Evolutionary conservation across 768 basidiomycete genomes (phyloP), one percentile per base, ranked within the genome.

Genomic region (Leccinum rimulosum): DNA sequence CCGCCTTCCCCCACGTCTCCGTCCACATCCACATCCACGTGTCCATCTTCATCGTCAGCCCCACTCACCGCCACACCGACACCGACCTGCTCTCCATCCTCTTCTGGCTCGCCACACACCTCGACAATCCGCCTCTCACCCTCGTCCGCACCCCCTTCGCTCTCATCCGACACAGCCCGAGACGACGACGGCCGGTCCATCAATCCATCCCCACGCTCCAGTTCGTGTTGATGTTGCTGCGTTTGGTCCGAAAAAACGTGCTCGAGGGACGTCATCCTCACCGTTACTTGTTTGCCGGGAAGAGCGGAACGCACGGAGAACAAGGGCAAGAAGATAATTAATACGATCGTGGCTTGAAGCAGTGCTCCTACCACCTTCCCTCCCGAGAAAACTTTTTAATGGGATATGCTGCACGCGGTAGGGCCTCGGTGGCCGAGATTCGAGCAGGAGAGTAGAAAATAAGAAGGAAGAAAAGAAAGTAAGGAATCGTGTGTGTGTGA

Each of bases 261-360:
- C 15, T 74, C 63, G 62, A 65, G 52, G 48, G 68, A 61, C 38
- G 72, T 74, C 70, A 72, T 74, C 43, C 43, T 45, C 43, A 19
- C 43, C 19, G 43, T 45, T 3, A 40, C 9, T 40, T 40, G 38
- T 40, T 40, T 0, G 5, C 43, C 19, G 43, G 53, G 56, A 43
- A 33, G 33, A 40, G 22, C 57, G 35, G 55, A 55, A 52, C 25
- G 50, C 72, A 73, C 70, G 58, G 43, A 45, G 43, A 11, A 19
- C 11, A 19, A 45, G 43, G 40, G 43, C 5, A 11, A 45, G 43
- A 45, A 45, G 43, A 45, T 10, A 45, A 45, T 45, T 45, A 45
- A 45, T 45, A 45, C 19, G 43, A 45, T 45, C 10, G 43, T 11
- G 10, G 19, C 19, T 17, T 43, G 43, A 43, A 40, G 38, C 9